Evolutionary conservation across 352 stramenopile species (phyloP).

Genomic region (Albugo candida): DNA sequence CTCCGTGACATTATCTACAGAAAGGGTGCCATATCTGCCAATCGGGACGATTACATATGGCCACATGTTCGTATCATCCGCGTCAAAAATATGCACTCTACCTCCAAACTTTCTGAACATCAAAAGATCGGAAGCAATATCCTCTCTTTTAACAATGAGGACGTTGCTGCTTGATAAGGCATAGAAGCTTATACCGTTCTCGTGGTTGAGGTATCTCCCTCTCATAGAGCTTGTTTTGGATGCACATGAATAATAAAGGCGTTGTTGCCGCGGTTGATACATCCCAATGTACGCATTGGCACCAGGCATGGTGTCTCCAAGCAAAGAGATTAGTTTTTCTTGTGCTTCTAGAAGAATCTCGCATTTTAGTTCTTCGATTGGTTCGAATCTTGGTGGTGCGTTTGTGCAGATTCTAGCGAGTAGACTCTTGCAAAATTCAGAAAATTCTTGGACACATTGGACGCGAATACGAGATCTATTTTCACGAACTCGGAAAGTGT

Average conservation of each 20-base stretch:
- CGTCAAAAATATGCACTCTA: background rate
- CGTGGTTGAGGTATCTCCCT: conserved; percentile 32
- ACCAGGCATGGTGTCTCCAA: conserved; percentile 16
- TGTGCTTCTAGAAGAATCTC: conserved; percentile 23
- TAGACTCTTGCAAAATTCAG: conserved; percentile 5
- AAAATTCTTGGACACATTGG: conserved; percentile 5
- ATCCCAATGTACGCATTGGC: conserved; percentile 45
- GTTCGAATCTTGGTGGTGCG: conserved; percentile 3
- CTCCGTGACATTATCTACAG: conserved; percentile 35
- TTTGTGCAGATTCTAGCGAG: conserved; percentile 1
- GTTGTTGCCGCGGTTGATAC: conserved; percentile 22
- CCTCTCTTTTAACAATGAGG: conserved; percentile 14
- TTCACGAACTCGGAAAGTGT: conserved; percentile 17
- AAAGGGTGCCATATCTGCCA: conserved; percentile 21
- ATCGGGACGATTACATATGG: conserved; percentile 49
- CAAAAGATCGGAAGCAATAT: background rate
- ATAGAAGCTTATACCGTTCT: conserved; percentile 34
- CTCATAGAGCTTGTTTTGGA: conserved; percentile 33
- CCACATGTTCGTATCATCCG: conserved; percentile 9
- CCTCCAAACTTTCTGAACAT: background rate
- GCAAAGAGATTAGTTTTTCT: conserved; percentile 10
- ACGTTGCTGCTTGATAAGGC: conserved; percentile 17
- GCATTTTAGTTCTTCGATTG: conserved; percentile 19
- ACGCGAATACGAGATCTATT: conserved; percentile 20
- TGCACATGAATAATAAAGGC: conserved; percentile 29